Conservation (phyloP, 257 asterid species). For the Eustoma russellianum region DNA sequence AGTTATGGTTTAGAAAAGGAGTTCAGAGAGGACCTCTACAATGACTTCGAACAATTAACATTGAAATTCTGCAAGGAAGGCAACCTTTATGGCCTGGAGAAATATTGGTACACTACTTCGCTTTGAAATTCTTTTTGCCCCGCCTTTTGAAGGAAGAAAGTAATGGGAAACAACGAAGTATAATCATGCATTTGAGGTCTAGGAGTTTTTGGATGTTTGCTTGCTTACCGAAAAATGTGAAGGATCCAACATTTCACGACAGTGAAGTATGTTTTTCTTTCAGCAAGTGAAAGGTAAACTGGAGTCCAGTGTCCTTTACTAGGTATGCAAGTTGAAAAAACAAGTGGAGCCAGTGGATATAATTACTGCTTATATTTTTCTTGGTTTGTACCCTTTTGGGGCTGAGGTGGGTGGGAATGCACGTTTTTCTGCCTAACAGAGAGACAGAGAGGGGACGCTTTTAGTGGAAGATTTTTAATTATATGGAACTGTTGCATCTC, state of each 20-base stretch:
- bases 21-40: conserved; percentile 56
- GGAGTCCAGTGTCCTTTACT: too few species aligned
- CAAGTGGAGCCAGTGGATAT: too few species aligned
- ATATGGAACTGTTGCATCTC: too few species aligned
- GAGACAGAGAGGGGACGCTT: too few species aligned
- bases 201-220: background rate
- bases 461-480: too few species aligned
- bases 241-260: background rate
- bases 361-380: too few species aligned
- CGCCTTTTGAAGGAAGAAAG: background rate
- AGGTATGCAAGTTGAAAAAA: too few species aligned
- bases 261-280: too few species aligned
- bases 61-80: conserved; percentile 63
- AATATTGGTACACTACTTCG: conserved; percentile 55
- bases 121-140: background rate
- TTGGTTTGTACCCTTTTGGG: too few species aligned
- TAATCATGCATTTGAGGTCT: background rate
- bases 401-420: too few species aligned
- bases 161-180: background rate
- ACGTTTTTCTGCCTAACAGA: too few species aligned
- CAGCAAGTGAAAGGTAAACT: too few species aligned
- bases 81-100: conserved; percentile 81
- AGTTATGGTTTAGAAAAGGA: conserved; percentile 93
- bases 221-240: background rate
- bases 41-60: conserved; percentile 68